Base-by-base conservation (phyloP, 495 filamentous ascomycete species). In the Thermothielavioides terrestris region DNA sequence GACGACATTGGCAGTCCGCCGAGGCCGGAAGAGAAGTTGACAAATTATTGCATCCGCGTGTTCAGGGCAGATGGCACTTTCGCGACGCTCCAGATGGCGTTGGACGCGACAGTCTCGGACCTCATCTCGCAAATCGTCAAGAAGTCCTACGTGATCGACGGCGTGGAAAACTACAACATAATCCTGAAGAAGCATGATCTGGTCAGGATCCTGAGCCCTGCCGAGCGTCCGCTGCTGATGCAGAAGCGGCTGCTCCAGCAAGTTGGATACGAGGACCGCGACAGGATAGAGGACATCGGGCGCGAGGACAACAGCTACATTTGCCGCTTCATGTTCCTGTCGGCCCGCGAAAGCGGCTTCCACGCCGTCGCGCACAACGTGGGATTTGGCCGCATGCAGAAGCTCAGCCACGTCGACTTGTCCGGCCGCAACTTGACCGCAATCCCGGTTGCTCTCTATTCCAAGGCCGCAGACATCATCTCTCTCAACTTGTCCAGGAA, bases 271-370 rank as follows among this genome's bases (percentile, higher is more conserved):
- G 84, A 83, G n/a, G 77, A 84, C 25, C 81, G 79, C 20, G 94
- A 99, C 61, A 79, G 79, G 32, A 80, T 97, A 35, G 91, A 96
- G 59, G 92, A 96, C 50, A 82, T 99, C 44, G 92, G 92, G n/a
- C 81, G 92, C 37, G 92, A 99, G 64, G 92, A 99, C 66, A 94
- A 96, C 65, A 91, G 89, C 58, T 97, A 97, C 56, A 75, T 99
- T 6, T 90, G 90, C 58, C 88, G 92, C 7, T 97, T 97, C 68
- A 86, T 89, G 21, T 99, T 97, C 63, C 72, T 95, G 42, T 88
- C 91, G 9, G 85, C 84, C 10, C 85, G 88, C 51, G 81, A 94
- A 58, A 88, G 81, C 64, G 86, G 87, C n/a, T 89, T 86, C 63
- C 69, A 73, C 25, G 61, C 68, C 37, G 57, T 59, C 25, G 65